Evolutionary conservation across 2,329 filamentous ascomycete genomes (phyloP), one percentile per base, ranked within the genome.

Genomic region (Colletotrichum australisinense): DNA sequence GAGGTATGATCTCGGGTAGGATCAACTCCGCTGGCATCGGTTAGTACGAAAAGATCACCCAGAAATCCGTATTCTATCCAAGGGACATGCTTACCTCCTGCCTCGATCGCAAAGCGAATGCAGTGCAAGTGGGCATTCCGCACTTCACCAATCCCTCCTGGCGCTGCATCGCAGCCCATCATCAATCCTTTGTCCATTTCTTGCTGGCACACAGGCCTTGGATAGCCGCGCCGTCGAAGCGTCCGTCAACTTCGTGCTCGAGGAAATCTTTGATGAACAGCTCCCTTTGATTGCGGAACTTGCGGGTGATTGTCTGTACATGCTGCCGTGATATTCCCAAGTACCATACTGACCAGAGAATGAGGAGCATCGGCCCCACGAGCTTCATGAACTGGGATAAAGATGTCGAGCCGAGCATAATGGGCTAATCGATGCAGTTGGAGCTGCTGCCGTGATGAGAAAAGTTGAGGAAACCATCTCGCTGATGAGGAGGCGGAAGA

Each of bases 101-200:
- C 83, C 78, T 87, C 84, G 38, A 87, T 86, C 16, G 84, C 85
- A 64, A 85, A 82, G 56, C 85, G 82, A 26, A 88, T 77, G 76
- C 86, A 87, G 70, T 83, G 83, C 64, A 87, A 77, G 46, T 85
- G 78, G n/a, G 82, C 83, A 74, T 86, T 86, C 71, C 85, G 83
- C 22, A 86, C 82, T 64, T 83, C 81, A 6, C 80, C 84, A n/a
- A 88, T 76, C 5, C 84, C 85, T 3, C 85, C 86, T 2, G 83
- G 78, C 6, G 82, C 79, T n/a, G 83, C 79, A 22, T 83, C 83
- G 70, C 86, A 86, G 24, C 82, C 81, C 76, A 87, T 81, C 24
- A 87, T 78, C 49, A 87, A 76, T 4, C 82, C 1, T 80, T 78
- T 1, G 79, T 81, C 85, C 85, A 87, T 22, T 69, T 78, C 63